A percentile compares a stretch with the other conserved stretches of the same genome.
Evolutionary conservation across 2,329 filamentous ascomycete species (phyloP).

Genomic region (Rhexocercosporidium sp.): DNA sequence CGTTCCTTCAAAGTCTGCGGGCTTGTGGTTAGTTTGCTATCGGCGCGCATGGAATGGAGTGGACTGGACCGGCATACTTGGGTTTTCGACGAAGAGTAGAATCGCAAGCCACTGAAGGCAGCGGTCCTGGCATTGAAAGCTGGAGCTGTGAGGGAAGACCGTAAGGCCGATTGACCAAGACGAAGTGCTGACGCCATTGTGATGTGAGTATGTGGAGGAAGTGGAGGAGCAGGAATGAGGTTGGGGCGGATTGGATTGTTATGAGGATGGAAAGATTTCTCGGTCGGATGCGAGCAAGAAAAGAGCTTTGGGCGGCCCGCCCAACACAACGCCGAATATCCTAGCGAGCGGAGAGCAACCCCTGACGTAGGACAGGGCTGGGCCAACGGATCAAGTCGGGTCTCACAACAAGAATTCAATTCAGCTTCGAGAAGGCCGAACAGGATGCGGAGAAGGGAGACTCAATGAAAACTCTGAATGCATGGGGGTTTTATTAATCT

Average conservation of each 20-base stretch:
- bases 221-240: neutral
- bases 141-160: conserved; percentile 72
- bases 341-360: neutral
- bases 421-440: neutral
- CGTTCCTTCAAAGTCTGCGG: conserved; percentile 92
- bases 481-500: neutral
- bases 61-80: conserved; percentile 64
- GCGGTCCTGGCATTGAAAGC: conserved; percentile 71
- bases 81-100: conserved; percentile 91
- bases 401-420: conserved; percentile 1
- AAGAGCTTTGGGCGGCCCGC: conserved; percentile 17
- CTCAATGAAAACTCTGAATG: neutral
- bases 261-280: conserved; percentile 14
- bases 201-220: conserved; percentile 40
- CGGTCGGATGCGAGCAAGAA: conserved; percentile 11
- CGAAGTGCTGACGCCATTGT: conserved; percentile 86
- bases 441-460: neutral
- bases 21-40: conserved; percentile 29
- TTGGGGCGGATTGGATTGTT: neutral
- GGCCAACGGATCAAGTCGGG: conserved; percentile 14
- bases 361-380: conserved; percentile 11
- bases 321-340: conserved; percentile 12
- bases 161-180: conserved; percentile 80
- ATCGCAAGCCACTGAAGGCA: conserved; percentile 83
- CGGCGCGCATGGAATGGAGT: conserved; percentile 32